Evolutionary conservation across 345 rosid species (phyloP), one percentile per base, ranked within the genome.

Genomic region (Rhizophora mangle): DNA sequence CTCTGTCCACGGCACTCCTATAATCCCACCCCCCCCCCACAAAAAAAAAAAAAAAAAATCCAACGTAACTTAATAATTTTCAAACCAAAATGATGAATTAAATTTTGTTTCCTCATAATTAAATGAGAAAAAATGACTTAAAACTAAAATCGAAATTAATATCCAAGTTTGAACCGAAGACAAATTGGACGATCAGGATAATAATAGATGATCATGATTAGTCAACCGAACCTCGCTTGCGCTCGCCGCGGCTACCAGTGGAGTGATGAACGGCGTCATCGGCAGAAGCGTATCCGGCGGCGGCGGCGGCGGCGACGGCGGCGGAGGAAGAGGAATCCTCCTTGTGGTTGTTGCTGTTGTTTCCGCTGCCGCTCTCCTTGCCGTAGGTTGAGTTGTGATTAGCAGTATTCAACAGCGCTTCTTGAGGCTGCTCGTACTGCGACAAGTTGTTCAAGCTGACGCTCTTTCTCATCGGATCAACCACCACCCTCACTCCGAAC

Each of bases 1-100:
- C 73, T 94, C 98, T 19, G 96, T 91, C 98, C 98, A 94, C 49
- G 98, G 93, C 72, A 89, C 88, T 31, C 97, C 98, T 94, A 71
- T 32, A 49, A 21, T 6, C 37, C 39, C 37, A 39, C 43, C 19
- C 34, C 5, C 31, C 31, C 31, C 31, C 31, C 30, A 29, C 1
- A 47, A 60, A 15, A 13, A 29, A 29, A n/a, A 8, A 6, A 47
- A 18, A 47, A 64, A 34, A 7, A 7, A 64, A 10, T 6, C 15
- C 31, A 65, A 27, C 68, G 27, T 51, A 21, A 22, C 8, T 43
- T 1, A 63, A 63, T 4, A 62, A 18, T 39, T 19, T 60, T 32
- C 49, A 11, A 43, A 43, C 18, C 49, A 13, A 43, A 15, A 43
- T 43, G 49, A 15, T 43, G 2, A 3, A 4, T 37, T 2, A 30